Evolutionary conservation across 2,329 filamentous ascomycete genomes (phyloP).

Genomic region (Monosporascus sp.): DNA sequence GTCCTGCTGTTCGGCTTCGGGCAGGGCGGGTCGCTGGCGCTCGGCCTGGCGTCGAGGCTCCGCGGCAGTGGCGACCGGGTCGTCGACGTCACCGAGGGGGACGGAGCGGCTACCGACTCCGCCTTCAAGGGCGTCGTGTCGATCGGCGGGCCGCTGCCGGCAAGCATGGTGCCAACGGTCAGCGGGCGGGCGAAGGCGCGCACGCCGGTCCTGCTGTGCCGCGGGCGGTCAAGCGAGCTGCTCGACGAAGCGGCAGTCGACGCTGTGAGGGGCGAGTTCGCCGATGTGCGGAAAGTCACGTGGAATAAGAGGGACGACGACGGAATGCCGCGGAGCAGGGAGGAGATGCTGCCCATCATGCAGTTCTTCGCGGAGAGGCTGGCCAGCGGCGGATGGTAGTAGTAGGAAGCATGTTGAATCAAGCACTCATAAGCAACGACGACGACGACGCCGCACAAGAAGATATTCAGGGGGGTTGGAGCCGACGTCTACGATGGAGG

Average conservation of each 20-base stretch:
- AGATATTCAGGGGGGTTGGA: too few species aligned
- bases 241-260: conserved; percentile 57
- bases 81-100: conserved; percentile 25
- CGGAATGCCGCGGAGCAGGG: conserved; percentile 73
- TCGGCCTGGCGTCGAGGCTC: conserved; percentile 48
- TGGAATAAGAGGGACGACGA: conserved; percentile 65
- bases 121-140: conserved; percentile 53
- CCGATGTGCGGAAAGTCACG: conserved; percentile 59
- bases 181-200: conserved; percentile 47
- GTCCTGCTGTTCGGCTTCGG: conserved; percentile 62
- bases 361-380: conserved; percentile 69
- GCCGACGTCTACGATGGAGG: too few species aligned
- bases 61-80: conserved; percentile 27
- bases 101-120: conserved; percentile 4
- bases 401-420: not conserved
- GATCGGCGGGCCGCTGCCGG: conserved; percentile 55
- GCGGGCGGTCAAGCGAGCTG: conserved; percentile 40
- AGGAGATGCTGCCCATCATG: conserved; percentile 90
- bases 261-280: conserved; percentile 61
- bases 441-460: too few species aligned
- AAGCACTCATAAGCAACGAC: too few species aligned
- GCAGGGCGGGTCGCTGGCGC: conserved; percentile 59
- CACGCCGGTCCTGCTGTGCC: conserved; percentile 60
- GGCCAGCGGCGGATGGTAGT: conserved; percentile 17
- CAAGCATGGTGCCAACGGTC: conserved; percentile 42